phyloP scores from a whole-genome alignment of 148 eudicot genomes.

The Chenopodium suecicum region DNA sequence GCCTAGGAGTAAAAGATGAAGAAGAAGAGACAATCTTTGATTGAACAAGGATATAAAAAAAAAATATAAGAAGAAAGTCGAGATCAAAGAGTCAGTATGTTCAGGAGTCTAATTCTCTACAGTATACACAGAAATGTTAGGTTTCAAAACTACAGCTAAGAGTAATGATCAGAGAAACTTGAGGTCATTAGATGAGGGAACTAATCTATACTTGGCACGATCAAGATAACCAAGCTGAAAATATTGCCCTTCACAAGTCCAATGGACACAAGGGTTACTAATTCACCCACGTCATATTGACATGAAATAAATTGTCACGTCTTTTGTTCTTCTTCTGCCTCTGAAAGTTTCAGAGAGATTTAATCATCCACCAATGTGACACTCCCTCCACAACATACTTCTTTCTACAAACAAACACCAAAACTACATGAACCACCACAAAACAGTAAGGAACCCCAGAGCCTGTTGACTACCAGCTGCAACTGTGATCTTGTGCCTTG shows the following conservation, averaged over 20 bases:
- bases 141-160: conserved; percentile 28
- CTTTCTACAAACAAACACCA: conserved; percentile 16
- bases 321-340: conserved; percentile 18
- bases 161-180: conserved; percentile 34
- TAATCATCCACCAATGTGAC: conserved; percentile 11
- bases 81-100: conserved; percentile 26
- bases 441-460: conserved; percentile 25
- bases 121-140: conserved; percentile 40
- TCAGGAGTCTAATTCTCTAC: conserved; percentile 39
- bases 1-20: conserved; percentile 6
- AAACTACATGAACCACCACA: conserved; percentile 19
- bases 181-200: conserved; percentile 21
- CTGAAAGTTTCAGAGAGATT: conserved; percentile 3
- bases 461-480: conserved; percentile 35
- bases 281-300: conserved; percentile 21
- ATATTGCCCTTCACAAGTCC: conserved; percentile 24
- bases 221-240: conserved; percentile 24
- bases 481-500: conserved; percentile 34
- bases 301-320: conserved; percentile 13
- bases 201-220: conserved; percentile 20
- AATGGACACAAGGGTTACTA: conserved; percentile 19
- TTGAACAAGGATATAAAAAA: neutral
- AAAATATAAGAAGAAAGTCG: conserved; percentile 9
- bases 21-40: neutral
- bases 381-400: conserved; percentile 17